These are phyloP conservation scores for Arabidopsis thaliana DNA, from an alignment of 345 rosid genomes.

Conservation along the genomic window TAIR10.1 NC_003075.7:8845501-8846000, in stretches of 20 bases:
- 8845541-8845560: conserved; percentile 4
- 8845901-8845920: conserved; percentile 9
- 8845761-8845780: neutral
- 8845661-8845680: conserved; percentile 15
- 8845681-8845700: conserved; percentile 11
- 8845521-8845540: conserved; percentile 13
- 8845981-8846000: conserved; percentile 71
- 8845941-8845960: conserved; percentile 71
- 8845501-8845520: conserved; percentile 38
- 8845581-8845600: conserved; percentile 19
- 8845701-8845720: too few species aligned
- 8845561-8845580: conserved; percentile 31
- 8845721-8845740: neutral
- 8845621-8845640: conserved; percentile 14
- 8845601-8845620: conserved; percentile 21
- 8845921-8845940: conserved; percentile 69
- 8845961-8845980: conserved; percentile 84
- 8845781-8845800: neutral
- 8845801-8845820: neutral
- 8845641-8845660: conserved; percentile 25
- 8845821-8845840: neutral
- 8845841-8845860: neutral
- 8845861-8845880: neutral
- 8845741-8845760: neutral
- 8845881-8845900: neutral